Percentiles rank a stretch among this genome's conserved stretches.
phyloP scores from a whole-genome alignment of 140 eudicot species.

The Ambrosia hybrid region DNA sequence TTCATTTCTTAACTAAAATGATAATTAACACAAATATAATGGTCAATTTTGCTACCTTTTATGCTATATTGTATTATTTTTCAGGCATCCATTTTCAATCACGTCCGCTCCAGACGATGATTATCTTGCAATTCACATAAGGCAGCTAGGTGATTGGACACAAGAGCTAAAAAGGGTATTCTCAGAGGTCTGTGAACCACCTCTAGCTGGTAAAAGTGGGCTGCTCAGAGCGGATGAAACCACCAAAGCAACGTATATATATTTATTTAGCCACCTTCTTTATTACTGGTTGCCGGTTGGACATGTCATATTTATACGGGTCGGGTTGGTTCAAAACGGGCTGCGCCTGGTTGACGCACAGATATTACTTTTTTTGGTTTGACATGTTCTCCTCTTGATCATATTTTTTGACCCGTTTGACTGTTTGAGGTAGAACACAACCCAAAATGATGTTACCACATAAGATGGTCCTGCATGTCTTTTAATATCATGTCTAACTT shows the following conservation, averaged over 20 bases:
- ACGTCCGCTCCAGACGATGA: constrained; percentile 97
- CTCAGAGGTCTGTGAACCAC: constrained; percentile 89
- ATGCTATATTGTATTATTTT: neutral
- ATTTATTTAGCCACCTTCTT: neutral
- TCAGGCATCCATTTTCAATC: constrained; percentile 97
- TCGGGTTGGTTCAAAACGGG: neutral
- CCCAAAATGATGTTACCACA: constrained; percentile 2
- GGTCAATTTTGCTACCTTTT: neutral
- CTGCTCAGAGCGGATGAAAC: constrained; percentile 93
- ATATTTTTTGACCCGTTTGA: neutral
- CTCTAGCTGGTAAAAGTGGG: constrained; percentile 79
- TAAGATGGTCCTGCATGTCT: neutral
- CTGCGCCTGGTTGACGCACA: neutral
- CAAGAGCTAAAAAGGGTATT: constrained; percentile 79
- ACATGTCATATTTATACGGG: neutral
- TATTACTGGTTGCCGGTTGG: no score
- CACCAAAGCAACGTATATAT: constrained; percentile 53
- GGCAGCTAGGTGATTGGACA: constrained; percentile 99
- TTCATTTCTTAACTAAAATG: neutral
- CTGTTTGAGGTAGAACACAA: neutral
- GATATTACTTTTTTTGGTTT: neutral
- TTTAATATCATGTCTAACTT: neutral
- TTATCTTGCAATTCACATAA: constrained; percentile 80
- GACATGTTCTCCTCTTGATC: neutral
- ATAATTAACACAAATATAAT: neutral